Evolutionary conservation across 2,329 filamentous ascomycete species (phyloP).

Genomic region (Colletotrichum sp.): DNA sequence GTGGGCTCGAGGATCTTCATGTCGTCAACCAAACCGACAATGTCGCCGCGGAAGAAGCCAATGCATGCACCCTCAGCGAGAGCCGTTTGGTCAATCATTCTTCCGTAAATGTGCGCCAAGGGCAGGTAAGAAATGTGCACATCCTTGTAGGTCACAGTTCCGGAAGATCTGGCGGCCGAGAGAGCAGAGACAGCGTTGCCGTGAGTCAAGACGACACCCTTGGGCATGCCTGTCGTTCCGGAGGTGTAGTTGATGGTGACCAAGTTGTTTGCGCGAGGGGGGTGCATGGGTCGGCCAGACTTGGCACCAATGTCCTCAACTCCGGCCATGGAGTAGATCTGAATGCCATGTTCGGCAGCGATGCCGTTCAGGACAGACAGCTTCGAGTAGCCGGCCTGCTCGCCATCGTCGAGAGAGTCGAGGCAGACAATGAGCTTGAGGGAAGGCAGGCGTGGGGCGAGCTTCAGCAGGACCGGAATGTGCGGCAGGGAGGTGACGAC

Average conservation of each 20-base stretch:
- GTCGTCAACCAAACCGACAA: conserved; percentile 86
- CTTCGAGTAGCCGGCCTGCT: conserved; percentile 80
- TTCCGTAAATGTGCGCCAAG: conserved; percentile 91
- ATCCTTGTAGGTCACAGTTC: conserved; percentile 58
- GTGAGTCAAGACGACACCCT: conserved; percentile 86
- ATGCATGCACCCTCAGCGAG: conserved; percentile 76
- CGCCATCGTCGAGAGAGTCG: conserved; percentile 82
- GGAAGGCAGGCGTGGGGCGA: conserved; percentile 75
- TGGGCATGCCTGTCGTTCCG: conserved; percentile 82
- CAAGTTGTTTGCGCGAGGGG: conserved; percentile 76
- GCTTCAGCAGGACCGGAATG: conserved; percentile 80
- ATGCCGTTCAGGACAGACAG: conserved; percentile 76
- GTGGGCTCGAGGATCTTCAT: conserved; percentile 86
- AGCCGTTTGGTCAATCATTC: conserved; percentile 78
- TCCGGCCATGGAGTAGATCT: conserved; percentile 79
- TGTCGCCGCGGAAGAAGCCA: conserved; percentile 94
- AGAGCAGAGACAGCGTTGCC: conserved; percentile 78
- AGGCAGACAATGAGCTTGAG: conserved; percentile 89
- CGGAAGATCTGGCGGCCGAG: conserved; percentile 62
- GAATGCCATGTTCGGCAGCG: conserved; percentile 75
- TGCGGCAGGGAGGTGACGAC: conserved; percentile 83
- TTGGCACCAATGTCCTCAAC: conserved; percentile 82
- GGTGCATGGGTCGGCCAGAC: conserved; percentile 72
- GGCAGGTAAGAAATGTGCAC: conserved; percentile 86
- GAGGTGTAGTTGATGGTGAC: conserved; percentile 93